Evolutionary conservation across 306 rosid species (phyloP), one percentile per base, ranked within the genome.

Genomic region (Casuarina cunninghamiana): DNA sequence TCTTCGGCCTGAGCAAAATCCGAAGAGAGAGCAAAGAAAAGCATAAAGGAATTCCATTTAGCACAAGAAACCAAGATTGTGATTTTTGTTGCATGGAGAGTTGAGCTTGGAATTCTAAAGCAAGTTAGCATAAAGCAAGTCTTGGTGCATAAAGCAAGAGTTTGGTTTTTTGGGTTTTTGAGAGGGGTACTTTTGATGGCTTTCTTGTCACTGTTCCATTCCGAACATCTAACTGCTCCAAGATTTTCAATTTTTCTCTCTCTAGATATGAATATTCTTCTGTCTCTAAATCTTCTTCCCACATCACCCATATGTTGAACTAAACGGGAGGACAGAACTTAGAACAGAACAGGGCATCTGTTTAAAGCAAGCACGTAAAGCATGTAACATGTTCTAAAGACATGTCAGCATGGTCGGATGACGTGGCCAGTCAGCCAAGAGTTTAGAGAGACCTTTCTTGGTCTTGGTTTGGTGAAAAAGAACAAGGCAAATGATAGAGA

Each of bases 51-150:
- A 77, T 68, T 87, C 87, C 93, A 88, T 84, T 87, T 10, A 88
- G 88, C 90, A 82, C 93, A 87, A 85, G 83, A 84, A 82, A 85
- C 93, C 86, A 82, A 79, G 91, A 80, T 81, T 72, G 58, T 10
- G 54, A 50, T 85, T 80, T 78, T 68, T 38, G 77, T 72, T 84
- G 89, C 87, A 80, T 87, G 81, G 91, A 86, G 81, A 67, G 72
- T 69, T 83, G 93, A 84, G 89, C 93, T 77, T 85, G 93, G 91
- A 89, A 86, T 87, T 89, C 89, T 87, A 91, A 89, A 89, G 96
- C 80, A 53, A 55, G 71, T 42, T 76, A 60, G 72, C 80, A 74
- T 81, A 87, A 91, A 91, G 82, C 80, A 78, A 80, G 79, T 83
- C 41, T 74, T 80, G 66, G 54, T 51, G 77, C 88, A 78, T 63